phyloP scores from a whole-genome alignment of 176 grass and related monocot species.

The Musa acuminata region DNA sequence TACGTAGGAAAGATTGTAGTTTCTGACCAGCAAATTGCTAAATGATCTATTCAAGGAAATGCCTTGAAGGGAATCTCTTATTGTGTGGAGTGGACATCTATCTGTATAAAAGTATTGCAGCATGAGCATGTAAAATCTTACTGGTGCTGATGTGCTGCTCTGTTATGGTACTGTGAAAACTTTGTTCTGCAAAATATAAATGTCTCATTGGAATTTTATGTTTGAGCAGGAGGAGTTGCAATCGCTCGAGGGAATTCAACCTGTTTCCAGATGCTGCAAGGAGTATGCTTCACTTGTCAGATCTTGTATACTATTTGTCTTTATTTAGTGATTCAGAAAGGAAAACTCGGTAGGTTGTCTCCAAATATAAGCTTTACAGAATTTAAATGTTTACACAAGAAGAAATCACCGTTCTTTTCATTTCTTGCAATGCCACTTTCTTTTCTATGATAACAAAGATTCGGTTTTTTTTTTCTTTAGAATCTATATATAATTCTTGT shows the following conservation, averaged over 20 bases:
- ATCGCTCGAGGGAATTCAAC: constrained; percentile 40
- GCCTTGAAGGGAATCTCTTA: background rate
- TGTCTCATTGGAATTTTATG: background rate
- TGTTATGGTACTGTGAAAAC: background rate
- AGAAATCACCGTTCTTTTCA: background rate
- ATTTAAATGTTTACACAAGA: background rate
- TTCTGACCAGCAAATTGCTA: too few species aligned
- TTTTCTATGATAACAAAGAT: too few species aligned
- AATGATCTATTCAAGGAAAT: background rate
- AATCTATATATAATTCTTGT: too few species aligned
- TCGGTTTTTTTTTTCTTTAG: too few species aligned
- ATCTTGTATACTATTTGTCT: background rate
- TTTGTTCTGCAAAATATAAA: background rate
- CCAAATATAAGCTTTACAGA: background rate
- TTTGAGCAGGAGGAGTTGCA: constrained; percentile 51
- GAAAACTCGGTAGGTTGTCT: background rate
- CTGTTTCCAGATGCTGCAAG: constrained; percentile 74
- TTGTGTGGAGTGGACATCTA: too few species aligned
- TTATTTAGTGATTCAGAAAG: background rate
- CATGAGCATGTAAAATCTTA: too few species aligned
- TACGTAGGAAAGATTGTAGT: too few species aligned
- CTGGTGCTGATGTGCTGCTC: background rate
- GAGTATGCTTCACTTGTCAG: constrained; percentile 38
- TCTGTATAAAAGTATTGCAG: too few species aligned
- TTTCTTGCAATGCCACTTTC: too few species aligned